A percentile compares a stretch with the other conserved stretches of the same genome.
Evolutionary conservation across 1,139 yeast genomes (phyloP).

Genomic region (Blastobotrys aristatus): DNA sequence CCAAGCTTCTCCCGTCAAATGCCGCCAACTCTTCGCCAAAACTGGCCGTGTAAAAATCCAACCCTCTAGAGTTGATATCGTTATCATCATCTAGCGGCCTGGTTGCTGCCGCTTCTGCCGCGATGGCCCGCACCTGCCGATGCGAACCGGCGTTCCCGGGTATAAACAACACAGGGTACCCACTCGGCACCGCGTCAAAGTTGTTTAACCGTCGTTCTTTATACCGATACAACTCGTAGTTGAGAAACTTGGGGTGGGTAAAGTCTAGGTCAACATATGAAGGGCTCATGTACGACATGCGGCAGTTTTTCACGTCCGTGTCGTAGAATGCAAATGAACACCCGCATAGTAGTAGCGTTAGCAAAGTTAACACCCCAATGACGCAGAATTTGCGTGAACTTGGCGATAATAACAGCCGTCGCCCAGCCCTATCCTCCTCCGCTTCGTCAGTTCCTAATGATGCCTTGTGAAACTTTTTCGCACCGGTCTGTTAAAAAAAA

Average conservation of each 20-base stretch:
- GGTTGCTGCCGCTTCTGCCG: constrained; percentile 48
- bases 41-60: constrained; percentile 72
- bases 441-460: background rate
- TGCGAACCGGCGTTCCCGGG: constrained; percentile 98
- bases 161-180: constrained; percentile 84
- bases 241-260: constrained; percentile 60
- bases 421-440: background rate
- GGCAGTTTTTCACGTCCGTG: constrained; percentile 24
- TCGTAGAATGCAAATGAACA: constrained; percentile 14
- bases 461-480: too few relatives aligned
- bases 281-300: constrained; percentile 41
- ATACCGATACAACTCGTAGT: constrained; percentile 70
- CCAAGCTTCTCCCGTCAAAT: constrained; percentile 85
- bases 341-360: constrained; percentile 15
- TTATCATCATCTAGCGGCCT: background rate
- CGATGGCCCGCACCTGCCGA: constrained; percentile 84
- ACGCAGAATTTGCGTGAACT: constrained; percentile 2
- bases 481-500: too few relatives aligned
- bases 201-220: constrained; percentile 28
- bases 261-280: constrained; percentile 69
- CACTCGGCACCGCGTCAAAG: constrained; percentile 43
- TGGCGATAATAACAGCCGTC: background rate
- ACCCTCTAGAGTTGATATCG: background rate
- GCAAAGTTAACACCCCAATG: constrained; percentile 9
- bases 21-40: constrained; percentile 97